These are phyloP conservation scores for Aspergillus costaricaensis DNA, from an alignment of 2,329 filamentous ascomycete species.

Conservation along the genomic window DNA sequence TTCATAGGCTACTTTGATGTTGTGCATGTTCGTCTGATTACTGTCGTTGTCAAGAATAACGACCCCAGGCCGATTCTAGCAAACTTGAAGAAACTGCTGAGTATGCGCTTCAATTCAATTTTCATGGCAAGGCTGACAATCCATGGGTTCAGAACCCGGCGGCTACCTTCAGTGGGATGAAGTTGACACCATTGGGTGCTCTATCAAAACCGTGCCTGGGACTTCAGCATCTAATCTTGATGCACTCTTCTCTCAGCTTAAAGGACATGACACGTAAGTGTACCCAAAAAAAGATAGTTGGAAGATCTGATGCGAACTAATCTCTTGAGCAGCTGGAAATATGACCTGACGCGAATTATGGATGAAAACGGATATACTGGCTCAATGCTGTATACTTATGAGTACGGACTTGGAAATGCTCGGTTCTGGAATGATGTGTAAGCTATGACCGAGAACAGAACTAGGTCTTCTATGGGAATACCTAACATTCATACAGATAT, in stretches of 20 bases:
- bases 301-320: not conserved
- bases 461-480: not conserved
- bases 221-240: not conserved
- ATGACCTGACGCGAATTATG: not conserved
- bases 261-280: not conserved
- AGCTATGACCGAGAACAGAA: not conserved
- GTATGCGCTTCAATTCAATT: not conserved
- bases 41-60: no score
- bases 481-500: not conserved
- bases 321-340: not conserved
- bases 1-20: no score
- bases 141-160: not conserved
- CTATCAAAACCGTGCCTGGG: not conserved
- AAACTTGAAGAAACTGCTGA: not conserved
- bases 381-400: conserved; percentile 3
- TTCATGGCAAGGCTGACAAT: not conserved
- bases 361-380: conserved; percentile 1
- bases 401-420: conserved; percentile 2
- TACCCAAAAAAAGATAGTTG: not conserved
- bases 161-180: not conserved
- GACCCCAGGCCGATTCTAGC: not conserved
- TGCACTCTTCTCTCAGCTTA: not conserved
- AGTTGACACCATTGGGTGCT: not conserved
- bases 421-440: conserved; percentile 1
- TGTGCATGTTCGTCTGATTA: no score